These are phyloP conservation scores for Lablab purpureus DNA, from an alignment of 306 rosid genomes.

Conservation along the genomic window DNA sequence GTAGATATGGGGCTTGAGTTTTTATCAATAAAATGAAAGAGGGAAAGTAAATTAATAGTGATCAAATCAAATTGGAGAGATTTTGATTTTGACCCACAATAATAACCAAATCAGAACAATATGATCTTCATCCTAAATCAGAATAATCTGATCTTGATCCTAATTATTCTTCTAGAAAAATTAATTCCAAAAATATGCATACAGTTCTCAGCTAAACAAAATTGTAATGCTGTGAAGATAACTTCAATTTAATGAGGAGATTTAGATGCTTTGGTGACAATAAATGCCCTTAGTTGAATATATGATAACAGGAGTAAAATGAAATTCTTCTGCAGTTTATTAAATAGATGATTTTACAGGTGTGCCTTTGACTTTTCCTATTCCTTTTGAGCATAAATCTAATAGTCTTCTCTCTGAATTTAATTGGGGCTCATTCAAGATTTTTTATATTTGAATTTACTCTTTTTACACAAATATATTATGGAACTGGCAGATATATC, in stretches of 20 bases:
- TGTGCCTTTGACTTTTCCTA: background rate
- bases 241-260: background rate
- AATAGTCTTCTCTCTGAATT: background rate
- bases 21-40: too few species aligned
- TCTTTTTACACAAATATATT: background rate
- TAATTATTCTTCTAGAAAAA: too few species aligned
- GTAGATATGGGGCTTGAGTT: too few species aligned
- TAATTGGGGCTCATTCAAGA: background rate
- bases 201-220: background rate
- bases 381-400: background rate
- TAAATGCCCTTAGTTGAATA: slow-evolving; percentile 1
- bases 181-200: too few species aligned
- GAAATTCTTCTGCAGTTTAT: background rate
- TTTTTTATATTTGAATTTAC: background rate
- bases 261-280: background rate
- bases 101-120: too few species aligned
- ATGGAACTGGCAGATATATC: background rate
- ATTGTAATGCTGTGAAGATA: background rate
- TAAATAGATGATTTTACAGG: background rate
- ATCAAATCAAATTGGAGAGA: too few species aligned
- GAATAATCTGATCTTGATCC: too few species aligned
- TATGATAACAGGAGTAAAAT: background rate
- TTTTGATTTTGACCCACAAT: too few species aligned
- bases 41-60: too few species aligned
- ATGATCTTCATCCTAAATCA: too few species aligned